Evolutionary conservation across 2,329 filamentous ascomycete species (phyloP).

Genomic region (Botrytis cinerea): DNA sequence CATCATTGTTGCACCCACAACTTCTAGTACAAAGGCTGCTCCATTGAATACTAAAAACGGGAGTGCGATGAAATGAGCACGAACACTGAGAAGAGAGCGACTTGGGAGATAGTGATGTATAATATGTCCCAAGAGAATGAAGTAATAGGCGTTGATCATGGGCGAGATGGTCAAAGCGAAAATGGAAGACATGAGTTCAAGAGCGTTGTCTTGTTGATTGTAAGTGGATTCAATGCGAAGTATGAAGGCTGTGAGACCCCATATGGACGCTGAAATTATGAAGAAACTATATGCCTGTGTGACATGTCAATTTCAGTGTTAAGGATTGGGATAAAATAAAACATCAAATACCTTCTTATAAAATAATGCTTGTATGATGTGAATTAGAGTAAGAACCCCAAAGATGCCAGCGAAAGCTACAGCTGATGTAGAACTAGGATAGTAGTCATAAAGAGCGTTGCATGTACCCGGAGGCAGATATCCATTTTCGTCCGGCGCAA

Average conservation of each 20-base stretch:
- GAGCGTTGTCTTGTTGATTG: conserved; percentile 41
- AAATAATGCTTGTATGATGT: conserved; percentile 43
- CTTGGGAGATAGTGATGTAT: conserved; percentile 43
- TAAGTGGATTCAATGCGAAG: conserved; percentile 46
- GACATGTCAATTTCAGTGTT: neutral
- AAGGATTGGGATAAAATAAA: neutral
- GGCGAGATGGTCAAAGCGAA: conserved; percentile 46
- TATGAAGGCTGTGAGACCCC: conserved; percentile 47
- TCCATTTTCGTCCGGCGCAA: conserved; percentile 20
- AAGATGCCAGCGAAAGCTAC: conserved; percentile 44
- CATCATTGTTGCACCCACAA: neutral
- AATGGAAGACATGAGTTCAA: conserved; percentile 44
- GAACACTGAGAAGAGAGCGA: neutral
- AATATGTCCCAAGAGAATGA: conserved; percentile 42
- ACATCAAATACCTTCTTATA: conserved; percentile 41
- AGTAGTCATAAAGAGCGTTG: conserved; percentile 44
- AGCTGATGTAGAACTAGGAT: conserved; percentile 44
- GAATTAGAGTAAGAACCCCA: conserved; percentile 39
- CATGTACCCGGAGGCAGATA: conserved; percentile 43
- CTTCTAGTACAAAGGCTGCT: neutral
- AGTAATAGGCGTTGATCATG: conserved; percentile 41
- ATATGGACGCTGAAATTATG: conserved; percentile 46
- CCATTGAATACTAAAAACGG: neutral
- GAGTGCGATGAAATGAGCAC: neutral
- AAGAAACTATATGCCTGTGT: neutral